These are phyloP conservation scores for Phytophthora nicotianae DNA, from an alignment of 352 stramenopile species.

Conservation along the genomic window DNA sequence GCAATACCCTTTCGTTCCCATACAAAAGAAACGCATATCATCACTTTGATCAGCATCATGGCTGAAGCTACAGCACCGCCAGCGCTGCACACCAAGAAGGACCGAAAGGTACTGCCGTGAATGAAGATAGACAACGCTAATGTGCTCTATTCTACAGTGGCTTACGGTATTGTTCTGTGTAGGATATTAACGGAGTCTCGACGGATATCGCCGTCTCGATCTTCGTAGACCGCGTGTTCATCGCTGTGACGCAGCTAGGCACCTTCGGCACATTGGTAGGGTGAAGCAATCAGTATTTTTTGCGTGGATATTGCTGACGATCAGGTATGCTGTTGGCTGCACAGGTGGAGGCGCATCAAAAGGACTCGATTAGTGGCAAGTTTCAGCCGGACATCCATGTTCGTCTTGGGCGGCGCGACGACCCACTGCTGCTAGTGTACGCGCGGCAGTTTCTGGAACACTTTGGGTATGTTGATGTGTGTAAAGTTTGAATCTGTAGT, in stretches of 20 bases:
- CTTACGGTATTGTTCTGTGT: conserved; percentile 4
- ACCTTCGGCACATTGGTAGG: conserved; percentile 82
- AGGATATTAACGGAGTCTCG: conserved; percentile 77
- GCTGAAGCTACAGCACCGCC: conserved; percentile 7
- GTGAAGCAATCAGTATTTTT: neutral
- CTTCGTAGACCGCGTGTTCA: conserved; percentile 84
- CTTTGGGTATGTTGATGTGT: conserved; percentile 61
- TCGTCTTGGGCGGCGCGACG: conserved; percentile 74
- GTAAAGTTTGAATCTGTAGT: neutral
- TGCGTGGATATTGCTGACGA: neutral
- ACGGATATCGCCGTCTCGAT: conserved; percentile 80
- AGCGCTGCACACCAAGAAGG: conserved; percentile 52
- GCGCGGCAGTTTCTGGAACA: conserved; percentile 84
- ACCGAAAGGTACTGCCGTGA: conserved; percentile 36
- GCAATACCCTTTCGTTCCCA: neutral
- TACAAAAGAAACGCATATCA: conserved; percentile 4
- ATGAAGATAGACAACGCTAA: neutral
- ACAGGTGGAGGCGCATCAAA: conserved; percentile 77
- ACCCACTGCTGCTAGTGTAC: conserved; percentile 85
- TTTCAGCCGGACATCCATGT: conserved; percentile 81
- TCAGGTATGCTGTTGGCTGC: neutral
- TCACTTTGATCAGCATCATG: conserved; percentile 8
- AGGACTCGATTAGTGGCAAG: conserved; percentile 79
- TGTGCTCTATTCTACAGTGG: neutral
- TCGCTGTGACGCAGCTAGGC: conserved; percentile 77